phyloP scores from a whole-genome alignment of 768 basidiomycete species.

The Gyrodon lividus region DNA sequence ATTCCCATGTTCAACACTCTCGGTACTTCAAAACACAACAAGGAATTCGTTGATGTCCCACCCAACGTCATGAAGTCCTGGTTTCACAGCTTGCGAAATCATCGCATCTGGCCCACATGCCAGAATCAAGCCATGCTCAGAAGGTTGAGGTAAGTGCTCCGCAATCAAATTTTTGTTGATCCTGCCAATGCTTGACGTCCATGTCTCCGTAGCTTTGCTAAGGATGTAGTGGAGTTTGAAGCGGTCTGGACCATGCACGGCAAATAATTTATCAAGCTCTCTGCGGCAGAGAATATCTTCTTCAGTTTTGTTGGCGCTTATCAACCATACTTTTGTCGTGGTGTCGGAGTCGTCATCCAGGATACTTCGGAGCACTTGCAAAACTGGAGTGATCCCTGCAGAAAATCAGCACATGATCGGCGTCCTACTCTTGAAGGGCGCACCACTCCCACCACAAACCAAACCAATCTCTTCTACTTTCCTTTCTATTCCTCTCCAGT shows the following conservation, averaged over 20 bases:
- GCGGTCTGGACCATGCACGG: conserved; percentile 27
- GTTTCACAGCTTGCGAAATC: conserved; percentile 33
- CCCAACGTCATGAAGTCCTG: conserved; percentile 32
- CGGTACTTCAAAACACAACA: conserved; percentile 34
- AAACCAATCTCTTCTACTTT: conserved; percentile 45
- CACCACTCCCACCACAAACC: conserved; percentile 58
- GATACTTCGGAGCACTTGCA: conserved; percentile 52
- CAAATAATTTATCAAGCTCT: conserved; percentile 44
- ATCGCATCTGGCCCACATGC: conserved; percentile 51
- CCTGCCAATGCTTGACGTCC: conserved; percentile 42
- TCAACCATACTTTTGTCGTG: conserved; percentile 43
- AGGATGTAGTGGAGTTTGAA: conserved; percentile 47
- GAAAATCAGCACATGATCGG: background rate
- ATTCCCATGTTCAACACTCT: too few relatives aligned
- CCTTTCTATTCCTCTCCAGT: conserved; percentile 35
- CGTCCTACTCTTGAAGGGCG: conserved; percentile 7
- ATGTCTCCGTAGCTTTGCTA: conserved; percentile 31
- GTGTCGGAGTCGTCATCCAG: conserved; percentile 38
- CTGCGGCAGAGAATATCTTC: conserved; percentile 51
- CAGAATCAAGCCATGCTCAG: conserved; percentile 40
- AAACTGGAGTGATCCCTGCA: conserved; percentile 53
- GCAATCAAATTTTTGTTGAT: conserved; percentile 39
- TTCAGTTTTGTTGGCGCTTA: conserved; percentile 47
- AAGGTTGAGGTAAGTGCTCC: conserved; percentile 40
- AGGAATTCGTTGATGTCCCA: conserved; percentile 36